A percentile compares a stretch with the other conserved stretches of the same genome.
Evolutionary conservation across 768 basidiomycete genomes (phyloP).

Genomic region (Rossbeevera mucosa): DNA sequence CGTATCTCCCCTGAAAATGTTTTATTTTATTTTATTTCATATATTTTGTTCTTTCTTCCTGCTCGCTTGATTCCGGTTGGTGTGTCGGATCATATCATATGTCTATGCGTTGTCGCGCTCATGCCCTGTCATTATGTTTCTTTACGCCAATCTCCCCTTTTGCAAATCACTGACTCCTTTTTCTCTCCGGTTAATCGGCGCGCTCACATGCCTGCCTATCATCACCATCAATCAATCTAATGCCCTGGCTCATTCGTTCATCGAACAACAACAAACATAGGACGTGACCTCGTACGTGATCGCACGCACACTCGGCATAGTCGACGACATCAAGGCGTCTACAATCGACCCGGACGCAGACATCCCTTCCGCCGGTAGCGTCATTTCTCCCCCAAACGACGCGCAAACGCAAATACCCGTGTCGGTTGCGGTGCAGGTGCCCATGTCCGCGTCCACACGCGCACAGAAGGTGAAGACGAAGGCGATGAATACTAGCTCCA

Average conservation of each 20-base stretch:
- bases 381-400: neutral
- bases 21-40: neutral
- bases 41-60: neutral
- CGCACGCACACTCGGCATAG: constrained; percentile 74
- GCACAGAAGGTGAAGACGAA: neutral
- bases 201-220: neutral
- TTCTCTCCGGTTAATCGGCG: neutral
- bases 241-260: neutral
- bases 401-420: neutral
- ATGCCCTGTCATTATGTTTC: neutral
- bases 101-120: constrained; percentile 1
- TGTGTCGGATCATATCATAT: neutral
- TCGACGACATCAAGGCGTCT: constrained; percentile 70
- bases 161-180: constrained; percentile 11
- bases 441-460: neutral
- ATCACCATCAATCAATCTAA: neutral
- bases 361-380: neutral
- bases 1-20: constrained; percentile 13
- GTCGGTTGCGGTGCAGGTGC: neutral
- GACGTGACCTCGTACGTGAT: constrained; percentile 80
- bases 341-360: constrained; percentile 47
- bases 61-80: constrained; percentile 3
- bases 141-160: neutral
- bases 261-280: constrained; percentile 33
- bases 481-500: neutral